Evolutionary conservation across 257 asterid species (phyloP).

Genomic region (Przewalskia tangutica): DNA sequence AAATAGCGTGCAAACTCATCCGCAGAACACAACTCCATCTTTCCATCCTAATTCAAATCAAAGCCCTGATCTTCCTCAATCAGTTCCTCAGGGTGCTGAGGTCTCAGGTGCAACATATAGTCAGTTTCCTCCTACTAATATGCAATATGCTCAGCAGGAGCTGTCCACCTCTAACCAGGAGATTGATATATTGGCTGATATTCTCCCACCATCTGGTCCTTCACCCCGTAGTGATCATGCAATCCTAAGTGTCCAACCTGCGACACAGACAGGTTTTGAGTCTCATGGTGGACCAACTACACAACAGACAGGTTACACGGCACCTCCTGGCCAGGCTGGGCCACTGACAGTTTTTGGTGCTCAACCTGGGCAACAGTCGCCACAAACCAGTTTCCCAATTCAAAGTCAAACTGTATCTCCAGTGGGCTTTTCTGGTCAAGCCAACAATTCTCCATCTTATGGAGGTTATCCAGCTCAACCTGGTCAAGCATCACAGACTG

Average conservation of each 20-base stretch:
- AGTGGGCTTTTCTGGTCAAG: slow-evolving; percentile 16
- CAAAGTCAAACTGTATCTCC: slow-evolving; percentile 33
- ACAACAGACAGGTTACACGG: slow-evolving; percentile 6
- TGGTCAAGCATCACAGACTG: slow-evolving; percentile 40
- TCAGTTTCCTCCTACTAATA: slow-evolving; percentile 22
- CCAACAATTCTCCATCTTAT: slow-evolving; percentile 11
- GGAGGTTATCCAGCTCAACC: slow-evolving; percentile 40
- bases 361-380: slow-evolving; percentile 45
- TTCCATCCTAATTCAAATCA: slow-evolving; percentile 35
- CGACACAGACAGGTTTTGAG: slow-evolving; percentile 14
- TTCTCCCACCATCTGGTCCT: slow-evolving; percentile 72
- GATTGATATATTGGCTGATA: slow-evolving; percentile 85
- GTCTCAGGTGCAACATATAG: slow-evolving; percentile 24
- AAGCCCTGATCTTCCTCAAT: slow-evolving; percentile 29
- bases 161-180: slow-evolving; percentile 36
- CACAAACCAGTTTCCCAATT: slow-evolving; percentile 27
- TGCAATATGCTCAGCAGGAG: slow-evolving; percentile 41
- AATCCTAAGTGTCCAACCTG: slow-evolving; percentile 14
- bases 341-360: slow-evolving; percentile 26
- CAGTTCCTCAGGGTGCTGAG: slow-evolving; percentile 29
- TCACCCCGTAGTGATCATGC: slow-evolving; percentile 28
- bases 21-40: slow-evolving; percentile 23
- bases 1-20: slow-evolving; percentile 28
- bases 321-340: slow-evolving; percentile 30
- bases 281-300: slow-evolving; percentile 21